phyloP scores from a whole-genome alignment of 768 basidiomycete genomes.

The Myochromella boudieri region DNA sequence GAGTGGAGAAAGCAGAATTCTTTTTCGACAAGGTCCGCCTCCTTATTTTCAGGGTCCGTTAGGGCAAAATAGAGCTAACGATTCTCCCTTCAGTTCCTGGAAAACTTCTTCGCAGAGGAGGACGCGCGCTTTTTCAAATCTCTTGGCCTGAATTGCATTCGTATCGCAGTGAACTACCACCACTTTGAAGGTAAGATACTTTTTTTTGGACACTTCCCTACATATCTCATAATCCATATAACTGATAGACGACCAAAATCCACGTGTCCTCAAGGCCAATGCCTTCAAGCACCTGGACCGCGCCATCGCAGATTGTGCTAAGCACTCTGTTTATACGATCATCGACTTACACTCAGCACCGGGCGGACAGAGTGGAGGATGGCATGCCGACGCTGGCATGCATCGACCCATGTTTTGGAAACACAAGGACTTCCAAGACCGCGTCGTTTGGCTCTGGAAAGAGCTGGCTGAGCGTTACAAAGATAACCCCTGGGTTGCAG shows the following conservation, averaged over 20 bases:
- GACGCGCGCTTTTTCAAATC: constrained; percentile 78
- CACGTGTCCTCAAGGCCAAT: constrained; percentile 67
- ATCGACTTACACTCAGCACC: constrained; percentile 79
- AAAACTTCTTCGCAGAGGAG: constrained; percentile 76
- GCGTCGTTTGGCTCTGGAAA: constrained; percentile 73
- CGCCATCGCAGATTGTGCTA: constrained; percentile 70
- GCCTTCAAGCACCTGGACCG: constrained; percentile 86
- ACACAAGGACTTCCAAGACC: constrained; percentile 84
- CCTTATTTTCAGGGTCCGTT: neutral
- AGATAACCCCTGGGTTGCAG: constrained; percentile 77
- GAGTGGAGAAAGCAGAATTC: constrained; percentile 63
- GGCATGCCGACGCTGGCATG: constrained; percentile 78
- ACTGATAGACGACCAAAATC: constrained; percentile 66
- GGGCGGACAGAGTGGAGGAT: constrained; percentile 71
- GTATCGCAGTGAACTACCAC: constrained; percentile 71
- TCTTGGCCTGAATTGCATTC: constrained; percentile 78
- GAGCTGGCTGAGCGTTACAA: constrained; percentile 74
- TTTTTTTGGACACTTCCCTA: too few relatives aligned
- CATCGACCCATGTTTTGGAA: constrained; percentile 75
- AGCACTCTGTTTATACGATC: constrained; percentile 75
- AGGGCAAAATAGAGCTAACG: constrained; percentile 1
- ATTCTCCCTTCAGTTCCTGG: constrained; percentile 55
- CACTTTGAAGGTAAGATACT: constrained; percentile 58
- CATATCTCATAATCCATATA: neutral
- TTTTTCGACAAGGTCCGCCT: constrained; percentile 77